Conservation (phyloP, 805 yeast species). For the Cyberlindnera xylosilytica region DNA sequence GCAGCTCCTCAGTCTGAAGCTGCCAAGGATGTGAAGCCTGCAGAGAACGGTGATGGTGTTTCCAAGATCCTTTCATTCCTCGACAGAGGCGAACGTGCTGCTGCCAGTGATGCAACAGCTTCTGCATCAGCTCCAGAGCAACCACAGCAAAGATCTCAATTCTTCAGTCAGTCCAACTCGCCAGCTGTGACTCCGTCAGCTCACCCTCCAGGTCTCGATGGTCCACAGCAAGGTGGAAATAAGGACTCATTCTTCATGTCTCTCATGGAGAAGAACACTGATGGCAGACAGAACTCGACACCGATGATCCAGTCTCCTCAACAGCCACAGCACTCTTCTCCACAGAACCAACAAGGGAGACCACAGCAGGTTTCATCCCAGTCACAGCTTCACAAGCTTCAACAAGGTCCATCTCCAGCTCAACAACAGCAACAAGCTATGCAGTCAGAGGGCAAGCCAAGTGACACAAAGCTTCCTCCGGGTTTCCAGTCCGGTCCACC, state of each 20-base stretch:
- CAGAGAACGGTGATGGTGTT: constrained; percentile 18
- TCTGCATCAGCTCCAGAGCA: background rate
- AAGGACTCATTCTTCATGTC: constrained; percentile 28
- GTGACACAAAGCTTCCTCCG: constrained; percentile 4
- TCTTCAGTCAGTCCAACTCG: constrained; percentile 12
- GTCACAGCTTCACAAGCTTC: constrained; percentile 10
- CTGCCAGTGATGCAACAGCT: constrained; percentile 5
- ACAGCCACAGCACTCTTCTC: constrained; percentile 3
- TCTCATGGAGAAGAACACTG: constrained; percentile 20
- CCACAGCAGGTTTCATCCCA: constrained; percentile 3
- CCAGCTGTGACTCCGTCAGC: constrained; percentile 10
- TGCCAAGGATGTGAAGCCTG: background rate
- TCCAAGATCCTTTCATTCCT: constrained; percentile 27
- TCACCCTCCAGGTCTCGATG: constrained; percentile 23
- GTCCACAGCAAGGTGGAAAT: constrained; percentile 13
- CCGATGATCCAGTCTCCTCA: constrained; percentile 9
- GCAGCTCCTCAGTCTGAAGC: constrained; percentile 6
- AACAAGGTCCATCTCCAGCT: constrained; percentile 8
- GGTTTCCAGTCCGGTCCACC: constrained; percentile 8
- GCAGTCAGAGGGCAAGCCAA: background rate
- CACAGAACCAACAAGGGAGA: constrained; percentile 2
- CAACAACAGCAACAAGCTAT: background rate
- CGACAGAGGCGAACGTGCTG: constrained; percentile 18
- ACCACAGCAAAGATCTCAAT: constrained; percentile 14
- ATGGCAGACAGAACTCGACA: constrained; percentile 5